These are phyloP conservation scores for Zizania palustris DNA, from an alignment of 202 grass and related monocot genomes.

Conservation along the genomic window DNA sequence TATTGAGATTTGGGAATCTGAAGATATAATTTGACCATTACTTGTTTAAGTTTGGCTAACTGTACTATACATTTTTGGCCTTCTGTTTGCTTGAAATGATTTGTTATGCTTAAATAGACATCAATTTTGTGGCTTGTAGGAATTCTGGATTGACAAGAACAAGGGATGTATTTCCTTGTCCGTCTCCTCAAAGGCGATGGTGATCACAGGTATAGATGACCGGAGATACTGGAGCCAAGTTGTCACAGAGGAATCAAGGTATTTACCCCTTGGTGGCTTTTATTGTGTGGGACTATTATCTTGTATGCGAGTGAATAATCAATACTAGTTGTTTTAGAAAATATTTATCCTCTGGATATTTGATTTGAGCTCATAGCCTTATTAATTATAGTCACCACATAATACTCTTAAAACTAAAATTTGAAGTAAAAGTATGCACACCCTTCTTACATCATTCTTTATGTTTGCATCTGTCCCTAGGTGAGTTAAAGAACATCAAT, in stretches of 20 bases:
- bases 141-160: slow-evolving; percentile 80
- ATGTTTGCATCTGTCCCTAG: background rate
- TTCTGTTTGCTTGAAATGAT: slow-evolving; percentile 20
- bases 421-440: background rate
- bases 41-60: slow-evolving; percentile 24
- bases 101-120: slow-evolving; percentile 7
- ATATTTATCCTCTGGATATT: slow-evolving; percentile 19
- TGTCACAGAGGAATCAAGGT: slow-evolving; percentile 84
- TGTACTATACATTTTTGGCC: background rate
- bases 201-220: slow-evolving; percentile 86
- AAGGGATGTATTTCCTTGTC: slow-evolving; percentile 64
- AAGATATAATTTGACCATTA: background rate
- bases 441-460: background rate
- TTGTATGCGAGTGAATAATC: background rate
- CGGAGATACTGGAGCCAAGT: slow-evolving; percentile 79
- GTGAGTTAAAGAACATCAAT: background rate
- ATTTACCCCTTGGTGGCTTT: background rate
- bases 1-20: background rate
- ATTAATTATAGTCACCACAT: background rate
- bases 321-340: slow-evolving; percentile 8
- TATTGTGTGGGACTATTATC: slow-evolving; percentile 14
- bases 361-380: slow-evolving; percentile 3
- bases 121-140: slow-evolving; percentile 48
- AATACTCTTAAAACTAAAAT: background rate
- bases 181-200: slow-evolving; percentile 82